Base-by-base conservation (phyloP, 345 rosid genomes). In the Arabidopsis arenosa region DNA sequence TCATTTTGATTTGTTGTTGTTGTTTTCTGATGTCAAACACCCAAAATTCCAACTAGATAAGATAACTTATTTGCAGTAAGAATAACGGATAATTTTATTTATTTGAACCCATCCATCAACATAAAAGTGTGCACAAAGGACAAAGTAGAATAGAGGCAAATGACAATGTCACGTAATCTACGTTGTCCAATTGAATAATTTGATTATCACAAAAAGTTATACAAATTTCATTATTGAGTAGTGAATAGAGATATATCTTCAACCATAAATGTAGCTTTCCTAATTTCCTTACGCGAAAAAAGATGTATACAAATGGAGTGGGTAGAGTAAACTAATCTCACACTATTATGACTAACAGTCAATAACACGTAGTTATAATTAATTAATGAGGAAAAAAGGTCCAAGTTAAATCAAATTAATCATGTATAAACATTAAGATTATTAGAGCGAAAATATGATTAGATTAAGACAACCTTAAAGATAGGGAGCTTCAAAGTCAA, bases 401-500 rank as follows among this genome's bases (percentile, higher is more conserved):
- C 55, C 37, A 73, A 13, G 9, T 9, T 5, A 63, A 52, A 63
- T 8, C 1, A 33, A 53, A 53, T 5, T 52, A 40, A 52, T 40
- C 13, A 68, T n/a, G 15, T 18, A 14, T 4, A 37, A 28, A 14
- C 5, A 41, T 41, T 12, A 43, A 43, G 6, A 43, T 43, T 43
- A 52, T 62, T 1, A 72, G 14, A 39, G 13, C 9, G 33, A 11
- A 52, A 7, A 28, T 51, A 33, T 45, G 58, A 43, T 65, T 43
- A 65, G 28, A 65, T 66, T 36, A 66, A 57, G 51, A 47, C 39
- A 49, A 67, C 73, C 60, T 51, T 39, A 7, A 30, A 58, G 37
- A 3, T 17, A 15, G 14, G 7, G 15, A 12, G 21, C 26, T 23
- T 58, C 33, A 48, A 30, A 36, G 79, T 68, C 74, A 60, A 68